Base-by-base conservation (phyloP, 257 asterid genomes). In the Craterostigma plantagineum region DNA sequence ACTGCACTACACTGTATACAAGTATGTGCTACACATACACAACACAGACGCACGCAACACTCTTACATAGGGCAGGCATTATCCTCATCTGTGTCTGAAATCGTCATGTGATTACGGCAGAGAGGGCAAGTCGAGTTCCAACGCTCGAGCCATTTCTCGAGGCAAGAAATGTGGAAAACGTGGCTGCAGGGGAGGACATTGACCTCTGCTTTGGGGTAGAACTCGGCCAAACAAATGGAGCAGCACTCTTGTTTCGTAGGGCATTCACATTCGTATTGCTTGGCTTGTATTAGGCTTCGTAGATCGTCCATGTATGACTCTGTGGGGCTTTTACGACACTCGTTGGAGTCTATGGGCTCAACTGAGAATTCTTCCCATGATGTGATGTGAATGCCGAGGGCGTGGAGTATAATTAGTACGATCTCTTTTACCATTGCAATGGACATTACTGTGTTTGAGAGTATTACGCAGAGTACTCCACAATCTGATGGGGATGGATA, bases 51-150 rank as follows among this genome's bases (percentile, higher is more conserved):
- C 30, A 23, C 30, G 6, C 30, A n/a, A 23, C 30, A 23, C 30
- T 41, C 62, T 81, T 78, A 86, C 97, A 81, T 81, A 16, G 91
- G 94, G 54, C 91, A 76, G 14, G 69, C 43, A 46, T 75, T 75
- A 41, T 77, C 92, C 14, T 74, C 90, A n/a, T n/a, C n/a, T 1
- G 5, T 61, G 52, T 76, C 87, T 6, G 30, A 23, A 2, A 2
- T 6, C 57, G 65, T 59, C 77, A 86, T 62, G 63, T 58, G 49
- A 54, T 71, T 69, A 64, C 97, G 70, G 51, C 97, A 86, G 37
- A 86, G 93, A 7, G 97, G 97, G 60, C 97, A 86, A 0, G 93
- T 86, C 42, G 70, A 64, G 61, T 72, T 67, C 94, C 93, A 86
- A 44, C 60, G 65, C 61, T 69, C 78, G 57, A 86, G 46, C 97